Percentiles rank a stretch among this genome's conserved stretches.
Conservation (phyloP, 176 grass and related monocot genomes). For the Cenchrus americanus region DNA sequence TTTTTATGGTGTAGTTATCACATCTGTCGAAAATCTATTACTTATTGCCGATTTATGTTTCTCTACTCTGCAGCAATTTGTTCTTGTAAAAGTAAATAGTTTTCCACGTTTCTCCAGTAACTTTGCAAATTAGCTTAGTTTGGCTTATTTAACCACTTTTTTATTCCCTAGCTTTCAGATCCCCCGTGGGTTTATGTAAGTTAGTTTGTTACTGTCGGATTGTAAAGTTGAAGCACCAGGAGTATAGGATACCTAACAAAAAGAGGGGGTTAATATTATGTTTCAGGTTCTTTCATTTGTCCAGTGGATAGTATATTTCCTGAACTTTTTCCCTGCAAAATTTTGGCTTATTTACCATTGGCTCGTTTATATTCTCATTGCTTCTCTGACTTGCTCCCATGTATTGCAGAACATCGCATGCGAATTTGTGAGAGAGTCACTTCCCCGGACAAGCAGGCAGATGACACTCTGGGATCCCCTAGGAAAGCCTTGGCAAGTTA, state of each 20-base stretch:
- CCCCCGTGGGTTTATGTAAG: background rate
- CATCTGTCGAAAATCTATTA: background rate
- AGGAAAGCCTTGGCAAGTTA: slow-evolving; percentile 68
- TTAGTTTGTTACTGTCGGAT: background rate
- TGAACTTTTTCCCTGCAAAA: no score
- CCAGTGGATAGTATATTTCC: background rate
- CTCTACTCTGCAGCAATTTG: background rate
- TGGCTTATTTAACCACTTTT: slow-evolving; percentile 1
- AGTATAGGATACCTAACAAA: background rate
- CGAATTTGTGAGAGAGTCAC: slow-evolving; percentile 55
- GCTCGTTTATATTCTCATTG: background rate
- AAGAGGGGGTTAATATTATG: background rate
- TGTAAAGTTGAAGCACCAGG: background rate
- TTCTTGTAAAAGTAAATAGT: slow-evolving; percentile 7
- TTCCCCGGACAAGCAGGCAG: slow-evolving; percentile 55
- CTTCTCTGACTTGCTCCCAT: slow-evolving; percentile 20
- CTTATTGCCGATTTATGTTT: background rate
- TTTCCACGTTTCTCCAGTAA: background rate
- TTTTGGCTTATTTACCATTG: background rate
- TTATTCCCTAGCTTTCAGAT: background rate
- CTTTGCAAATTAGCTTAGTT: background rate
- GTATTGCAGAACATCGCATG: slow-evolving; percentile 61
- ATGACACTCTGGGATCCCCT: slow-evolving; percentile 80
- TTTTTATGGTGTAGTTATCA: background rate
- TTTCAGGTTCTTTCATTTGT: slow-evolving; percentile 13